Percentiles rank a stretch among this genome's conserved stretches.
Evolutionary conservation across 306 rosid species (phyloP).

Genomic region (Vigna radiata): DNA sequence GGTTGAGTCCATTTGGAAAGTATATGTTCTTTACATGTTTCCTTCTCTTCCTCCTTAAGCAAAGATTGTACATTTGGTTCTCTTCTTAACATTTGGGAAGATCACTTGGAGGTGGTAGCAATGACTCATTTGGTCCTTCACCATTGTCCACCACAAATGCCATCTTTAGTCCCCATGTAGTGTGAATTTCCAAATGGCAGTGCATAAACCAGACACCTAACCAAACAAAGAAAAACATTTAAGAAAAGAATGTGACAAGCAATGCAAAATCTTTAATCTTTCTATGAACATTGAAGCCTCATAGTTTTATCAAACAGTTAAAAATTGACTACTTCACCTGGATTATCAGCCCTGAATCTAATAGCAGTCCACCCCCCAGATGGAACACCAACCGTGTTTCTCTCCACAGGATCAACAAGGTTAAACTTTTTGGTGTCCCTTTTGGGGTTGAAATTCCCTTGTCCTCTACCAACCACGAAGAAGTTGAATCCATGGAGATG

Average conservation of each 20-base stretch:
- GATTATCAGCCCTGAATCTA: constrained; percentile 89
- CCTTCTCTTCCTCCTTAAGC: constrained; percentile 1
- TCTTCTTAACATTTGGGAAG: constrained; percentile 69
- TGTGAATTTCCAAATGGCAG: constrained; percentile 72
- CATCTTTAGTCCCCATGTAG: constrained; percentile 94
- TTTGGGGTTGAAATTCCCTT: constrained; percentile 70
- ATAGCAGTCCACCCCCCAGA: constrained; percentile 86
- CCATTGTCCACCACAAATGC: constrained; percentile 89
- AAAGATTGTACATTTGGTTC: background rate
- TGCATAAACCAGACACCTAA: constrained; percentile 92
- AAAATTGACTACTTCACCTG: constrained; percentile 54
- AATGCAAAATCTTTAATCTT: background rate
- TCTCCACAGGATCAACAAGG: constrained; percentile 84
- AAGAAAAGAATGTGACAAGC: background rate
- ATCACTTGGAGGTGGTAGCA: constrained; percentile 79
- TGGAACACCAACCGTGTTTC: constrained; percentile 82
- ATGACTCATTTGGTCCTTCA: constrained; percentile 72
- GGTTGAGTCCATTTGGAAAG: constrained; percentile 10
- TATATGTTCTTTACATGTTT: background rate
- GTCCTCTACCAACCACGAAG: constrained; percentile 78
- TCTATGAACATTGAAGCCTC: background rate
- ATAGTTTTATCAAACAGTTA: background rate
- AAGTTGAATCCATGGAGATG: constrained; percentile 90
- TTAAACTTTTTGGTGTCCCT: constrained; percentile 71
- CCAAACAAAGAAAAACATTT: background rate